A percentile compares a stretch with the other conserved stretches of the same genome.
phyloP scores from a whole-genome alignment of 371 early-diverging fungal genomes.

The Rhizopus arrhizus region DNA sequence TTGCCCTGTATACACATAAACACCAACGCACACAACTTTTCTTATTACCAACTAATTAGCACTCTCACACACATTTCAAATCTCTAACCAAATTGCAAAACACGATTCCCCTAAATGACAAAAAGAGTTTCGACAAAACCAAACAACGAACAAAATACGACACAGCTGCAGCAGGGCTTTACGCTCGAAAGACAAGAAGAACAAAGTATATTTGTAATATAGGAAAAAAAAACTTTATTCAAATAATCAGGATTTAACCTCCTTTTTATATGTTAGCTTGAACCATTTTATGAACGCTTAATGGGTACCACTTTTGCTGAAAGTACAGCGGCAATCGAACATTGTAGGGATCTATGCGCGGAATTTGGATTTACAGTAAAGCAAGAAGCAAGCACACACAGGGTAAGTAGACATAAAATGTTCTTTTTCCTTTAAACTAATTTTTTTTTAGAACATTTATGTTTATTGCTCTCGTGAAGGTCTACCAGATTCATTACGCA shows the following conservation, averaged over 20 bases:
- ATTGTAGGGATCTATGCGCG: slow-evolving; percentile 52
- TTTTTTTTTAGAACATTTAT: slow-evolving; percentile 57
- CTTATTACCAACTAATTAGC: background rate
- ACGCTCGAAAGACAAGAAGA: slow-evolving; percentile 21
- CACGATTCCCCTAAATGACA: background rate
- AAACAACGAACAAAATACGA: background rate
- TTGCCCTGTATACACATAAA: no score
- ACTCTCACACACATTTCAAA: background rate
- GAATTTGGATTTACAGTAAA: slow-evolving; percentile 60
- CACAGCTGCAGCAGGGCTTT: slow-evolving; percentile 7
- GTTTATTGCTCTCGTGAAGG: slow-evolving; percentile 63
- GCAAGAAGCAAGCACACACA: slow-evolving; percentile 59
- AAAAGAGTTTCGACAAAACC: background rate
- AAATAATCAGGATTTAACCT: no score
- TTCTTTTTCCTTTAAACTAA: background rate
- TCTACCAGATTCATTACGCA: slow-evolving; percentile 55
- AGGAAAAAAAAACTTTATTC: background rate
- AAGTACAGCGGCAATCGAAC: slow-evolving; percentile 39
- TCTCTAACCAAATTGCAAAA: no score
- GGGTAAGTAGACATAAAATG: slow-evolving; percentile 33
- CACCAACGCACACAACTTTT: background rate
- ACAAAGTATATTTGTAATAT: slow-evolving; percentile 22
- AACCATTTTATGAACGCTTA: slow-evolving; percentile 49
- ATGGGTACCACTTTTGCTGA: slow-evolving; percentile 31
- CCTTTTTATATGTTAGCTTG: slow-evolving; percentile 32